Percentiles rank a stretch among this genome's conserved stretches.
phyloP scores from a whole-genome alignment of 768 basidiomycete species.

The Auriscalpium microsporum region DNA sequence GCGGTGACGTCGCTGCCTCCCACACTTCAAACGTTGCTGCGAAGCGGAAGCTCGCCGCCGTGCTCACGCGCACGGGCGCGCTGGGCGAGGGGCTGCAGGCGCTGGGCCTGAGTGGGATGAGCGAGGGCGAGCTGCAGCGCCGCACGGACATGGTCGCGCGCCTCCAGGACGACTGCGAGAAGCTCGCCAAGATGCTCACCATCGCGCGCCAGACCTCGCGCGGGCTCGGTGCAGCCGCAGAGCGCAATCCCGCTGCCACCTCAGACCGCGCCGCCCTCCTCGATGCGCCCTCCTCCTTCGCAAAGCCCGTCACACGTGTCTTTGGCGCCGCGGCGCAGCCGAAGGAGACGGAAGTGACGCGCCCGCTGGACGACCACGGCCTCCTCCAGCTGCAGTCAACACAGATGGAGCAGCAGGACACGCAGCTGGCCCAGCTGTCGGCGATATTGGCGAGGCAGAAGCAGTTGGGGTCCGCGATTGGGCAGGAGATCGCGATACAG shows the following conservation, averaged over 20 bases:
- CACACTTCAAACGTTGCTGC: slow-evolving; percentile 78
- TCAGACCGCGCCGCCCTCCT: slow-evolving; percentile 62
- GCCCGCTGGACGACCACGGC: slow-evolving; percentile 81
- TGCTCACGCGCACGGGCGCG: slow-evolving; percentile 63
- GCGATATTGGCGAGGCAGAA: slow-evolving; percentile 79
- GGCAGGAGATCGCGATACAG: slow-evolving; percentile 72
- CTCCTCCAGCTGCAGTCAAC: slow-evolving; percentile 70
- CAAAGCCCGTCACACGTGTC: slow-evolving; percentile 53
- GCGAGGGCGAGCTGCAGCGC: slow-evolving; percentile 86
- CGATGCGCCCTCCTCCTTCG: slow-evolving; percentile 3
- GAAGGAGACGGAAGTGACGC: slow-evolving; percentile 76
- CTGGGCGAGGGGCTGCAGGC: slow-evolving; percentile 63
- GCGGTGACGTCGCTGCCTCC: slow-evolving; percentile 63
- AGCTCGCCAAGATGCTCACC: slow-evolving; percentile 77
- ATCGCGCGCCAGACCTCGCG: slow-evolving; percentile 52
- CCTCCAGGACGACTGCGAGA: slow-evolving; percentile 87
- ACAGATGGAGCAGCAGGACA: slow-evolving; percentile 79
- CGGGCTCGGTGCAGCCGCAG: slow-evolving; percentile 24
- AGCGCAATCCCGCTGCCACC: slow-evolving; percentile 37
- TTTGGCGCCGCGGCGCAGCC: slow-evolving; percentile 50
- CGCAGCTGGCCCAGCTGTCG: slow-evolving; percentile 70
- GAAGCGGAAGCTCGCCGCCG: slow-evolving; percentile 74
- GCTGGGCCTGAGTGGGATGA: slow-evolving; percentile 64
- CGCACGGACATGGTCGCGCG: slow-evolving; percentile 84
- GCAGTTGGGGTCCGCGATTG: slow-evolving; percentile 81